These are phyloP conservation scores for Metarhizium rileyi DNA, from an alignment of 2,329 filamentous ascomycete genomes.

Conservation along the genomic window DNA sequence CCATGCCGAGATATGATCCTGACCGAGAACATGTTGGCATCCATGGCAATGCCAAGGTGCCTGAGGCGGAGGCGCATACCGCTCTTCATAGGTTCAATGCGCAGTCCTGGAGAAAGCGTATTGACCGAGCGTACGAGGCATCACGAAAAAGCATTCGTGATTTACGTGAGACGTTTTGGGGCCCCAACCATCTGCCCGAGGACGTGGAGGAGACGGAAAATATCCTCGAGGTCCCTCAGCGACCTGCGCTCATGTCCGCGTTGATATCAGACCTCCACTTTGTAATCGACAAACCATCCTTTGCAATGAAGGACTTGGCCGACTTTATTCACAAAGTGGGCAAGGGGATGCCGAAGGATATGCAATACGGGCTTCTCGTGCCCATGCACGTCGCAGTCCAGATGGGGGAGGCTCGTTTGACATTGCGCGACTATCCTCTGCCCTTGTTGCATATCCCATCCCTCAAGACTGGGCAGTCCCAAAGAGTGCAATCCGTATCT, in stretches of 20 bases:
- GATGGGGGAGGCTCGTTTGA: slow-evolving; percentile 83
- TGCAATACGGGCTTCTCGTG: slow-evolving; percentile 79
- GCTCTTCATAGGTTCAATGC: slow-evolving; percentile 73
- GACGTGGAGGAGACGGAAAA: slow-evolving; percentile 75
- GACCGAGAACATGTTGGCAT: slow-evolving; percentile 58
- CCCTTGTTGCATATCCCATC: slow-evolving; percentile 84
- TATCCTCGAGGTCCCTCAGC: slow-evolving; percentile 74
- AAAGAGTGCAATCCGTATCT: slow-evolving; percentile 69
- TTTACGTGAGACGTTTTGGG: slow-evolving; percentile 71
- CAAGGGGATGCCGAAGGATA: slow-evolving; percentile 93
- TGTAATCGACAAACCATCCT: slow-evolving; percentile 83
- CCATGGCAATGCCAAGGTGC: slow-evolving; percentile 61
- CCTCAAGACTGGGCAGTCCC: slow-evolving; percentile 69
- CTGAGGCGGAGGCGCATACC: slow-evolving; percentile 65
- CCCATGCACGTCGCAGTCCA: slow-evolving; percentile 84
- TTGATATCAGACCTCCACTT: slow-evolving; percentile 79
- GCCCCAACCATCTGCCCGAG: slow-evolving; percentile 68
- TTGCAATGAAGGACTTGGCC: slow-evolving; percentile 71
- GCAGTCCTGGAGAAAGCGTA: slow-evolving; percentile 84
- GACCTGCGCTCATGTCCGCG: slow-evolving; percentile 73
- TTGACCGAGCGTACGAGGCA: slow-evolving; percentile 63
- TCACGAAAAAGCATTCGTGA: slow-evolving; percentile 70
- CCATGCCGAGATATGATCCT: slow-evolving; percentile 63
- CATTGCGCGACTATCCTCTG: slow-evolving; percentile 84
- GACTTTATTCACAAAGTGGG: slow-evolving; percentile 80